phyloP scores from a whole-genome alignment of 1,284 basidiomycete genomes.

The Neonothopanus nambi region DNA sequence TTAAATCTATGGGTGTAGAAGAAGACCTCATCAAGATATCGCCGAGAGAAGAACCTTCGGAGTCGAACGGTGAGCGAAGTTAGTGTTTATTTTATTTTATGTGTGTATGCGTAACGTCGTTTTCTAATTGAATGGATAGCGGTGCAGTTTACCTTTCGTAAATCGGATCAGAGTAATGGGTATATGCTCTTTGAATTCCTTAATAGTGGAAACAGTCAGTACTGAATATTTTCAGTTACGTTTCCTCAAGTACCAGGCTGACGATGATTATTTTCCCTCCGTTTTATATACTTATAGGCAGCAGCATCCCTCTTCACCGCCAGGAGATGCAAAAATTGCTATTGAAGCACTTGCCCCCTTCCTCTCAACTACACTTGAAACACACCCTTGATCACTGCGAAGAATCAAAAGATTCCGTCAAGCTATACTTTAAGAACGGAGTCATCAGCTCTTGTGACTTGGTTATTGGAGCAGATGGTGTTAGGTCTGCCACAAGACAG shows the following conservation, averaged over 20 bases:
- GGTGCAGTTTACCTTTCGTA: background rate
- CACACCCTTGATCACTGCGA: constrained; percentile 42
- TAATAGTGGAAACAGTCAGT: no score
- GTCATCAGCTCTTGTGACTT: constrained; percentile 43
- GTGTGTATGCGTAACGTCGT: background rate
- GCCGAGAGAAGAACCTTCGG: constrained; percentile 2
- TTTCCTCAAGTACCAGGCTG: no score
- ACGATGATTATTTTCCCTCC: no score
- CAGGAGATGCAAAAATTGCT: constrained; percentile 44
- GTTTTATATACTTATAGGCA: constrained; percentile 29
- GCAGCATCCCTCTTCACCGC: constrained; percentile 42
- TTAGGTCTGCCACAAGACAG: constrained; percentile 22
- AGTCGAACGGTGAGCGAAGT: constrained; percentile 22
- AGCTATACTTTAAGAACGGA: constrained; percentile 45
- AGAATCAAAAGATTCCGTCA: constrained; percentile 30
- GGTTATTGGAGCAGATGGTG: constrained; percentile 52
- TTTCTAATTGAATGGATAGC: no score
- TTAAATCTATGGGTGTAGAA: constrained; percentile 25
- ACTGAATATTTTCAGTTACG: no score
- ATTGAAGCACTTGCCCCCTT: constrained; percentile 33
- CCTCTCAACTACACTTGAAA: constrained; percentile 30
- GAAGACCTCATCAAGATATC: constrained; percentile 18
- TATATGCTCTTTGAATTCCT: background rate
- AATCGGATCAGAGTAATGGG: constrained; percentile 6
- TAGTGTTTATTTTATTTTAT: background rate